Base-by-base conservation (phyloP, 2,329 filamentous ascomycete species). In the Calonectria pteridis region DNA sequence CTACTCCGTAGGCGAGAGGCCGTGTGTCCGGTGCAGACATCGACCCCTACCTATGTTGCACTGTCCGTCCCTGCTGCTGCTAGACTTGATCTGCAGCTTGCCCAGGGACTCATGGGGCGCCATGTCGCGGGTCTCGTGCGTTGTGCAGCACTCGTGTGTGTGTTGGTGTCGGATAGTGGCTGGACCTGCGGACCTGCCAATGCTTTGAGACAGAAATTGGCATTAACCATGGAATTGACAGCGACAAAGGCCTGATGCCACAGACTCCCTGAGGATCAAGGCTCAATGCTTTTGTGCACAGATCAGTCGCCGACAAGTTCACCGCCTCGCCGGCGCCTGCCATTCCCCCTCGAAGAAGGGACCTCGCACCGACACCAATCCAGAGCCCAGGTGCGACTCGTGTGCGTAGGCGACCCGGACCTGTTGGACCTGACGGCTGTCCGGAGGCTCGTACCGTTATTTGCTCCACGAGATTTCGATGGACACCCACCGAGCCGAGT, bases 301-400 rank as follows among this genome's bases (percentile, higher is more conserved):
- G 63, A 50, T 40, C 37, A 69, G 66, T 62, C 37, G 31, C 53
- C 2, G 35, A 28, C 37, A 46, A 66, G 50, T 62, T 66, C 71
- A 73, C 71, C 71, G 71, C 71, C 50, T 73, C 66, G 66, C 20
- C 58, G 50, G 43, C 58, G 50, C 55, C 50, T 43, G 40, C 43
- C 37, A 31, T 69, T 35, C 37, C 50, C 59, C 43, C 50, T 40
- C 66, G 28, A 50, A 51, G 66, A 23, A 51, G 58, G 37, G 58
- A 43, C n/a, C 29, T 49, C 50, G 40, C 37, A 51, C 59, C 50
- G 59, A 66, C 50, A 59, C 49, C n/a, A 69, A 43, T 29, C 33
- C 29, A 13, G 49, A 70, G 68, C 51, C n/a, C 31, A 46, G 64
- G 29, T 67, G 64, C 64, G 69, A 66, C 64, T 51, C 31, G 53